These are phyloP conservation scores for Tetraselmis striata DNA, from an alignment of 139 green algal species.

Conservation along the genomic window DNA sequence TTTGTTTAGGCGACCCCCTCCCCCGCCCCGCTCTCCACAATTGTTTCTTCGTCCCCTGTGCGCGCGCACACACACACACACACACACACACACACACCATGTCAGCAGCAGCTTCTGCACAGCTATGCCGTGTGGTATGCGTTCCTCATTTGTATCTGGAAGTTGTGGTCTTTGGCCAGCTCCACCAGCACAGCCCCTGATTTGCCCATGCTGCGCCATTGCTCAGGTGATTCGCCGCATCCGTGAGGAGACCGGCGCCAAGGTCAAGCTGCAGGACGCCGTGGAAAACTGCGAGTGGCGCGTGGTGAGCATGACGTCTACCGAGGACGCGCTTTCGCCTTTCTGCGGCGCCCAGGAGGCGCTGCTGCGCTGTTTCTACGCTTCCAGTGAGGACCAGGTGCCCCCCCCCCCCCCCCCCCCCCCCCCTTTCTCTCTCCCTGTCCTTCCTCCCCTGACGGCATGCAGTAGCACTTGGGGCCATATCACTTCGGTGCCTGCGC, in stretches of 20 bases:
- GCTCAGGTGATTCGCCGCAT: constrained; percentile 6
- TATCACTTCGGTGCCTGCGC: too few species aligned
- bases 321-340: neutral
- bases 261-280: constrained; percentile 5
- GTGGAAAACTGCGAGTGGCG: constrained; percentile 9
- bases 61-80: too few species aligned
- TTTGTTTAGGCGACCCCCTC: too few species aligned
- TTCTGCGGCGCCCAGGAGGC: constrained; percentile 8
- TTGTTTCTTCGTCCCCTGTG: too few species aligned
- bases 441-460: too few species aligned
- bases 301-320: neutral
- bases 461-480: too few species aligned
- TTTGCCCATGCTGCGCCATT: neutral
- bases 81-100: too few species aligned
- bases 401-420: too few species aligned
- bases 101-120: too few species aligned
- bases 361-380: constrained; percentile 1
- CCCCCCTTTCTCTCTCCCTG: too few species aligned
- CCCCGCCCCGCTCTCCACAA: too few species aligned
- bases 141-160: neutral
- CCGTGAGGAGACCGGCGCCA: constrained; percentile 9
- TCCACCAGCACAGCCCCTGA: neutral
- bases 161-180: neutral
- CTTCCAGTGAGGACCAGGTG: neutral
- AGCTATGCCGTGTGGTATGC: neutral